Evolutionary conservation across 2,329 filamentous ascomycete genomes (phyloP).

Genomic region (Fusarium sp.): DNA sequence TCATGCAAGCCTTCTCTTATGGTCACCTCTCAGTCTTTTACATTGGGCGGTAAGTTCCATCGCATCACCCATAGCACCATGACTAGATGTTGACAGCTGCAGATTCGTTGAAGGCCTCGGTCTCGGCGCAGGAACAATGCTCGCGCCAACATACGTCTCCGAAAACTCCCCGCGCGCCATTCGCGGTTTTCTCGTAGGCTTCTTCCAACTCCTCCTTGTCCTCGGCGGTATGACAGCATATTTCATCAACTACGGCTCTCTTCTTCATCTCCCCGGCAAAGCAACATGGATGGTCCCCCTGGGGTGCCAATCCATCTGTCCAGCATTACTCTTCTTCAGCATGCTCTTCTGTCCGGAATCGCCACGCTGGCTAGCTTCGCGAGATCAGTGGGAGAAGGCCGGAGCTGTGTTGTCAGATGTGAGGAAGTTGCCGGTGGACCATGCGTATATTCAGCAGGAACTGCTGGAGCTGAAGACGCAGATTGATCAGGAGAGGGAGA

Average conservation of each 20-base stretch:
- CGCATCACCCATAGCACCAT: neutral
- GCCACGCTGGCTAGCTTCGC: constrained; percentile 65
- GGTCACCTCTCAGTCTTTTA: constrained; percentile 44
- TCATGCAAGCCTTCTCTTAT: constrained; percentile 46
- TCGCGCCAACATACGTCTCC: constrained; percentile 68
- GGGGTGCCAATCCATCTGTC: constrained; percentile 63
- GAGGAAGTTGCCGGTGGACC: constrained; percentile 22
- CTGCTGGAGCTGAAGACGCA: constrained; percentile 25
- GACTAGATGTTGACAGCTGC: neutral
- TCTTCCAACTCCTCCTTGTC: constrained; percentile 68
- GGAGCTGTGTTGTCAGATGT: constrained; percentile 27
- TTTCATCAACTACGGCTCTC: constrained; percentile 63
- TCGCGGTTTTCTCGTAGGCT: constrained; percentile 66
- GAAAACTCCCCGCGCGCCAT: constrained; percentile 68
- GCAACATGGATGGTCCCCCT: constrained; percentile 57
- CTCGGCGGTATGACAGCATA: constrained; percentile 61
- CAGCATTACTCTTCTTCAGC: constrained; percentile 59
- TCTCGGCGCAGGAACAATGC: constrained; percentile 62
- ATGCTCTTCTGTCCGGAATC: constrained; percentile 67
- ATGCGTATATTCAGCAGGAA: constrained; percentile 37
- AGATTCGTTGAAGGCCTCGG: constrained; percentile 61
- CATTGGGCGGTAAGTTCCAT: constrained; percentile 36
- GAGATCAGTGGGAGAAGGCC: constrained; percentile 63
- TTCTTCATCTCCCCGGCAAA: constrained; percentile 48
- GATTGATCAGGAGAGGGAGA: constrained; percentile 29